A percentile compares a stretch with the other conserved stretches of the same genome.
Evolutionary conservation across 2,329 filamentous ascomycete genomes (phyloP).

Genomic region (Diaporthe australafricana): DNA sequence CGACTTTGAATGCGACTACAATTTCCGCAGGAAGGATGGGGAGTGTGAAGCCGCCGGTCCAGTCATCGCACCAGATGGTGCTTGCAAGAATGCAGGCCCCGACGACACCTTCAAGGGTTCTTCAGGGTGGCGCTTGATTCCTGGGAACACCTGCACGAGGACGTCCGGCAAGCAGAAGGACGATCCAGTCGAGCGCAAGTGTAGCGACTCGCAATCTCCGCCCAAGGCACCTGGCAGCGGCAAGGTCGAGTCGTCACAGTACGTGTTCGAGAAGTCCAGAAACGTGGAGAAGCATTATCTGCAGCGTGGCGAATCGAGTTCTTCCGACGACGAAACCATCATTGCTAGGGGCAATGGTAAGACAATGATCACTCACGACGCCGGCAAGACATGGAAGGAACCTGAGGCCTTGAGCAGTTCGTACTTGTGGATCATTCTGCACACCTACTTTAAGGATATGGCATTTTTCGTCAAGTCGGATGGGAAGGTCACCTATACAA

Average conservation of each 20-base stretch:
- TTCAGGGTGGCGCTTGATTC: constrained; percentile 93
- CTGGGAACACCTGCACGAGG: constrained; percentile 79
- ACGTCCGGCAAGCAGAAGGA: constrained; percentile 74
- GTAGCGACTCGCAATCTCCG: constrained; percentile 68
- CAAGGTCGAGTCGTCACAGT: constrained; percentile 71
- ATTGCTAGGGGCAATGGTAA: constrained; percentile 66
- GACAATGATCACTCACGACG: constrained; percentile 82
- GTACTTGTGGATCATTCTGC: constrained; percentile 78
- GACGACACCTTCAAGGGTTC: constrained; percentile 84
- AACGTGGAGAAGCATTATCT: constrained; percentile 77
- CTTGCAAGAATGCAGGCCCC: constrained; percentile 73
- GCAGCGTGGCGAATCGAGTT: constrained; percentile 77
- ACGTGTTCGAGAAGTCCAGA: constrained; percentile 64
- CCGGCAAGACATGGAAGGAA: constrained; percentile 86
- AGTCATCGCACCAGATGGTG: constrained; percentile 75
- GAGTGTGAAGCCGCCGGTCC: constrained; percentile 75
- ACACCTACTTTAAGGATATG: constrained; percentile 84
- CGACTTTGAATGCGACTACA: constrained; percentile 98
- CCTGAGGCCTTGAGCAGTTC: constrained; percentile 74
- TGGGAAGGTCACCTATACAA: constrained; percentile 80
- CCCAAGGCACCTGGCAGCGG: constrained; percentile 70
- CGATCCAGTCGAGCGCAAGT: constrained; percentile 79
- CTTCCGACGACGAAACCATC: constrained; percentile 76
- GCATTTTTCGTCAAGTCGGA: constrained; percentile 85
- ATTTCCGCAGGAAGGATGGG: constrained; percentile 78